Evolutionary conservation across 1,284 basidiomycete species (phyloP), one percentile per base, ranked within the genome.

Genomic region (Ustilago xerochloae): DNA sequence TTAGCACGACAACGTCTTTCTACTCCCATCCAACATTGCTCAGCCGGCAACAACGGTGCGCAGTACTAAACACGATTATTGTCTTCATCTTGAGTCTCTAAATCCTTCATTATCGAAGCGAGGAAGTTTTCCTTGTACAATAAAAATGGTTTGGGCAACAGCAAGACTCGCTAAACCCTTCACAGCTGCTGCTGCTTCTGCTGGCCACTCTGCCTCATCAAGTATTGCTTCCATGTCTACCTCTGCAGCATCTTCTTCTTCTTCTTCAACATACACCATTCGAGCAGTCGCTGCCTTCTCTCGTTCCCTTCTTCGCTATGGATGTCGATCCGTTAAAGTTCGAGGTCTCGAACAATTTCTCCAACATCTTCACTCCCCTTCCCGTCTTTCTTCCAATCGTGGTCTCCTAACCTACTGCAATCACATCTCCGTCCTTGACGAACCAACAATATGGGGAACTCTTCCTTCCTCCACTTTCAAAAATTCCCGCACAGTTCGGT

Each of bases 401-500:
- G 82, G 82, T 18, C 53, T 84, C 0, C 46, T 84, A 8, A 82
- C 82, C 1, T 81, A 82, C 51, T 71, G 75, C 50, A 84, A 84
- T 46, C 82, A 84, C 57, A 82, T 84, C 39, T 75, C 75, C 4
- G 81, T 83, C 53, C 63, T 81, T 36, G 81, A 83, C 52, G 81
- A 83, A 30, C 81, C 79, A 7, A 76, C 76, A 5, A 60, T 82
- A 18, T 84, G 77, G 77, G 80, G 75, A 47, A 47, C 55, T 0
- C 46, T 83, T 22, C 82, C 79, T 0, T 36, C 55, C n/a, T 43
- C 46, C 1, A 55, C 70, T 4, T 78, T 68, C 28, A 63, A 38
- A 28, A 50, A 62, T 20, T 39, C 63, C 1, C 53, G 86, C 26
- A 90, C 88, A 30, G 91, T 88, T 28, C 88, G 94, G 55, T 96